These are phyloP conservation scores for Rhodocollybia butyracea DNA, from an alignment of 768 basidiomycete species.

Conservation along the genomic window DNA sequence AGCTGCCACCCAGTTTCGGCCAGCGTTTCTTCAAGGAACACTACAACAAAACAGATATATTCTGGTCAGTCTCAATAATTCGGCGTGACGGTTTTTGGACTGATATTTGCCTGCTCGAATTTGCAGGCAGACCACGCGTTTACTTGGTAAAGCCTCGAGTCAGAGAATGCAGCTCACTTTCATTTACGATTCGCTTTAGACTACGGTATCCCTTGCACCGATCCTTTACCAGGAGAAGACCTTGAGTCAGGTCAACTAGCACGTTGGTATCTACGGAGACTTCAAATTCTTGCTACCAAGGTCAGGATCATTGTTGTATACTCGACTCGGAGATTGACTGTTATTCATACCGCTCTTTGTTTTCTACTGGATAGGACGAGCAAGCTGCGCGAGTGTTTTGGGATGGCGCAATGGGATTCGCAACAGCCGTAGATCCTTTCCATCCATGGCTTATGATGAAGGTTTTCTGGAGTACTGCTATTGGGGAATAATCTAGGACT, in stretches of 20 bases:
- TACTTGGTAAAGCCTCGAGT: background rate
- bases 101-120: background rate
- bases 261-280: conserved; percentile 10
- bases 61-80: conserved; percentile 2
- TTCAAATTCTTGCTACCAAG: conserved; percentile 4
- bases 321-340: too few relatives aligned
- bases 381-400: background rate
- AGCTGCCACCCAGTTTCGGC: conserved; percentile 10
- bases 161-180: background rate
- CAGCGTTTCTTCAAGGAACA: conserved; percentile 9
- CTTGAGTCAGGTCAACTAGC: background rate
- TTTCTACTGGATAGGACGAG: conserved; percentile 7
- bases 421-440: background rate
- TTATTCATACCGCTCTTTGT: too few relatives aligned
- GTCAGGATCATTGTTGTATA: conserved; percentile 4
- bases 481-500: too few relatives aligned
- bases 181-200: background rate
- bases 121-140: background rate
- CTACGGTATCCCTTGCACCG: conserved; percentile 12
- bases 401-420: background rate
- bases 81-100: background rate
- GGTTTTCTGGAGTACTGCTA: background rate
- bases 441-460: background rate
- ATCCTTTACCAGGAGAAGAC: conserved; percentile 11
- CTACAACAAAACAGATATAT: conserved; percentile 1